Evolutionary conservation across 208 protist species (phyloP), one percentile per base, ranked within the genome.

Genomic region (Leishmania mexicana): DNA sequence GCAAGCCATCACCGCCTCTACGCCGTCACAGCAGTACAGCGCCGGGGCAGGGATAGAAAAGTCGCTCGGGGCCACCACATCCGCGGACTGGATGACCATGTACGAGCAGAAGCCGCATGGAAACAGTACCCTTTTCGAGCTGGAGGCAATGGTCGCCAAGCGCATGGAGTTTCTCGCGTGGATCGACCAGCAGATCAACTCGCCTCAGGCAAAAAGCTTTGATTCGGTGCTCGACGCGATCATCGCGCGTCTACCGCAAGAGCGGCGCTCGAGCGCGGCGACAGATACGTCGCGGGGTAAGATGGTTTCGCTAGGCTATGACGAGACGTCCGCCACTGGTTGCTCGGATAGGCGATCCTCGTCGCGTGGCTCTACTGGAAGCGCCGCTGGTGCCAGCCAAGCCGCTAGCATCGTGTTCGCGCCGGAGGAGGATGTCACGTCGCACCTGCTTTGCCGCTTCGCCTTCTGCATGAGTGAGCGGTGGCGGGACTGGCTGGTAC

Each of bases 381-480:
- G 76, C 47, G 74, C 73, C 2, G 83, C 68, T 65, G 79, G 73
- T 7, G 47, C 47, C 10, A 78, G 58, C 5, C 38, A 75, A 53
- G 81, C 74, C n/a, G 31, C 64, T 31, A 84, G 72, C 6, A 82
- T 96, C 54, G 78, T 92, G 38, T 97, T 97, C 79, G 87, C 93
- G n/a, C 80, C 77, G 0, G 92, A 94, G 57, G 94, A 98, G 64
- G 95, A 98, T 67, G 80, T 95, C 73, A 79, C 93, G 24, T 96
- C 94, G 6, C 94, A 97, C 77, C 86, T 90, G 47, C 86, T 96
- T 19, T 87, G 92, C 75, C 93, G 95, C 76, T 94, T 94, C 74
- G 95, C 93, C n/a, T 98, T 97, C 76, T 98, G 95, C 84, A 96
- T 95, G 93, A 96, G 90, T 76, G 94, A 98, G 79, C 81, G 84